Evolutionary conservation across 768 basidiomycete genomes (phyloP), one percentile per base, ranked within the genome.

Genomic region (Suillus sp.): DNA sequence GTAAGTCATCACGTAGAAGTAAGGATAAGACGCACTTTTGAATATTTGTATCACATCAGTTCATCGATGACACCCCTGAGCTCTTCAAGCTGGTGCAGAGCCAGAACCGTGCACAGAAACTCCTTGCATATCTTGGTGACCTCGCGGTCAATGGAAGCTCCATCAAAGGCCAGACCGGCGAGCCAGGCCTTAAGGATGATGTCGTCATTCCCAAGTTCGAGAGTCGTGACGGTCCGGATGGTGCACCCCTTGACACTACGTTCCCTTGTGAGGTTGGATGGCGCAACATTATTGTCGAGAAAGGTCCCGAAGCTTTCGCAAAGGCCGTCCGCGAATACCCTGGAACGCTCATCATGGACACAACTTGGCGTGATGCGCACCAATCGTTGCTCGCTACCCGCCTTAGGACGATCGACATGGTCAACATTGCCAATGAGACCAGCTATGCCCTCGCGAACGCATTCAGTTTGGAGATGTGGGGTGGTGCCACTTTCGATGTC

Each of bases 21-120:
- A 18, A 64, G 22, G 61, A 22, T 47, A 10, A 6, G 50, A 45
- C 61, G 5, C 56, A 25, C 22, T 56, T 57, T 34, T 32, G 20
- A 25, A n/a, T 9, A 25, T 32, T 30, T 27, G 35, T 18, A 45
- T 73, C 34, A 74, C 42, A 40, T 37, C 14, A 95, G 93, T 99
- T 99, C 83, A 99, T 99, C 77, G 97, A 99, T 72, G 97, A 99
- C 77, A 98, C 96, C 1, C 96, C 95, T n/a, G 95, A 98, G 73
- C 87, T 99, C 66, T 99, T 99, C 89, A 97, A 96, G 78, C 87
- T 99, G 62, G 96, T 99, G 8, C 92, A 94, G 71, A 95, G 91
- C 69, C 96, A 96, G 78, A 99, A 99, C 79, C 92, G 97, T 78
- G 97, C 97, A 4, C 96, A 98, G 78, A 99, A 99, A 77, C 80